Base-by-base conservation (phyloP, 768 basidiomycete genomes). In the Phanerochaete sordida region DNA sequence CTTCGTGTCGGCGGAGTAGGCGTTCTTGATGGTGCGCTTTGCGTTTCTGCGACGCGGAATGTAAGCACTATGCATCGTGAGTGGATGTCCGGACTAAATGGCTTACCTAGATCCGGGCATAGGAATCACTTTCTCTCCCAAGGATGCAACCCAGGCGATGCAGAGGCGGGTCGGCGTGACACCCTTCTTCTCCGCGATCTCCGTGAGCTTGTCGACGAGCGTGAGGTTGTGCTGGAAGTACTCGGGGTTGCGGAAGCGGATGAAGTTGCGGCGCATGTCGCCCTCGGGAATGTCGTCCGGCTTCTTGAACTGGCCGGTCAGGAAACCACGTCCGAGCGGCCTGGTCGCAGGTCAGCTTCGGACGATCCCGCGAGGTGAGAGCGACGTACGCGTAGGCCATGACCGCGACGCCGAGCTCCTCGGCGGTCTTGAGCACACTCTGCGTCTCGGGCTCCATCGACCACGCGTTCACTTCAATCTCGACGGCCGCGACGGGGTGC, bases 391-490 rank as follows among this genome's bases (percentile, higher is more conserved):
- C 82, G 66, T 89, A 88, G 24, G 80, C 86, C 13, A 82, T 68
- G 21, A 88, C 78, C 3, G 84, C 71, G 55, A 87, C 75, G 0
- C 79, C 79, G n/a, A 85, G 77, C 61, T 85, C 83, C 50, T 74
- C 69, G 6, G 82, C 81, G 1, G 83, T 77, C 1, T 75, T 76
- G 58, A 88, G 78, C 13, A 86, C 85, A 21, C 78, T 73, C 63
- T 76, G 78, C 19, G 83, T 78, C 57, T 84, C 76, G 21, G 76
- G 73, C 61, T 83, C 82, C 57, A 84, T 84, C 2, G 80, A 76
- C 78, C 83, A 87, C 1, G 82, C 78, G 65, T 83, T 86, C 44
- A 86, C 73, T 68, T 90, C 89, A 54, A 89, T 86, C 69, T 90
- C 87, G 5, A 85, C 83, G 19, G 81, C 75, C 11, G 81, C 76